Percentiles rank a stretch among this genome's conserved stretches.
Conservation (phyloP, 1,139 yeast genomes). For the Ogataea hybrid region DNA sequence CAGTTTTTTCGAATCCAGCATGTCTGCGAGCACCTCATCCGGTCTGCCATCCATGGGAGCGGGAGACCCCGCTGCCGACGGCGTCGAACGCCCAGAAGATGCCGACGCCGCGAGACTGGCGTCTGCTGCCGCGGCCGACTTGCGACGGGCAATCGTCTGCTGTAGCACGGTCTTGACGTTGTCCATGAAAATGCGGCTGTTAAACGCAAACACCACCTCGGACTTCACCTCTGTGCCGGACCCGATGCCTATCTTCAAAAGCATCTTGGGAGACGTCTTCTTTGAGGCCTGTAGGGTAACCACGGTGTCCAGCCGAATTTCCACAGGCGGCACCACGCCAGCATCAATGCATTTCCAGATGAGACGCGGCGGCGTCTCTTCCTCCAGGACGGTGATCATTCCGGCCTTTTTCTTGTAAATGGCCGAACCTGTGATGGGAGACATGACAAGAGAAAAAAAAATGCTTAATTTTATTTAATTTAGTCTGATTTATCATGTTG, state of each 20-base stretch:
- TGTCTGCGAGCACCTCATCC: slow-evolving; percentile 34
- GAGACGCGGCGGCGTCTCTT: slow-evolving; percentile 59
- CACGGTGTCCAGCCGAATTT: slow-evolving; percentile 51
- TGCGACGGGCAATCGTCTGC: slow-evolving; percentile 66
- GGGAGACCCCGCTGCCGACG: slow-evolving; percentile 27
- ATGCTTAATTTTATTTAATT: slow-evolving; percentile 1
- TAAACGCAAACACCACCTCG: slow-evolving; percentile 50
- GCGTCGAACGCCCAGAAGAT: slow-evolving; percentile 3
- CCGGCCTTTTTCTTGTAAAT: slow-evolving; percentile 66
- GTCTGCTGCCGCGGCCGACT: slow-evolving; percentile 36
- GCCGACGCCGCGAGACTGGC: slow-evolving; percentile 10
- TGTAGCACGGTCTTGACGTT: slow-evolving; percentile 68
- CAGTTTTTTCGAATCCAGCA: slow-evolving; percentile 47
- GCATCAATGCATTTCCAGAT: slow-evolving; percentile 73
- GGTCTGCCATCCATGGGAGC: slow-evolving; percentile 24
- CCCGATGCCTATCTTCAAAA: slow-evolving; percentile 55
- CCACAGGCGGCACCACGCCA: slow-evolving; percentile 44
- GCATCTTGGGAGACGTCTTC: slow-evolving; percentile 66
- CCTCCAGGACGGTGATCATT: slow-evolving; percentile 63
- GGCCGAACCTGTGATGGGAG: slow-evolving; percentile 60
- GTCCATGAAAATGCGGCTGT: slow-evolving; percentile 73
- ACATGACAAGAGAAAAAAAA: slow-evolving; percentile 10
- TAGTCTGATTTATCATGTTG: background rate
- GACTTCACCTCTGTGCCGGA: slow-evolving; percentile 28
- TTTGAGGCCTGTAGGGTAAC: slow-evolving; percentile 74